Evolutionary conservation across 192 early-diverging fungal genomes (phyloP).

Genomic region (Spizellomyces punctatus): DNA sequence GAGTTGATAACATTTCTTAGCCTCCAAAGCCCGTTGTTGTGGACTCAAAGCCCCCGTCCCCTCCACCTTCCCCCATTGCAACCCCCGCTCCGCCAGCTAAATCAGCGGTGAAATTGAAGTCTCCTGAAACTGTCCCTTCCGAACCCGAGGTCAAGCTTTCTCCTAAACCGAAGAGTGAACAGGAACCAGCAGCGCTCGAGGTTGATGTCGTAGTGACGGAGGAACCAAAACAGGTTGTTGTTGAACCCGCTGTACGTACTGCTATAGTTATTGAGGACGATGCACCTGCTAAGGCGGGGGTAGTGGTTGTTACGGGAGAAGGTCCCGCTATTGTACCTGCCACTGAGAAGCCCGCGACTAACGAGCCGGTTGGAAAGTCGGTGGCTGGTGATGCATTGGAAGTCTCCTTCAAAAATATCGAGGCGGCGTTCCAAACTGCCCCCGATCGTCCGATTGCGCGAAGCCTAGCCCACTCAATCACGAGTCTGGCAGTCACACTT

Average conservation of each 20-base stretch:
- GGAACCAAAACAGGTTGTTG: too few relatives aligned
- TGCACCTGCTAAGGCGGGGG: slow-evolving; percentile 11
- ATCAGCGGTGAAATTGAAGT: too few relatives aligned
- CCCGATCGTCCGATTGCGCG: slow-evolving; percentile 1
- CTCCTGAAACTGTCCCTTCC: too few relatives aligned
- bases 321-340: slow-evolving; percentile 7
- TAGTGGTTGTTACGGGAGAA: slow-evolving; percentile 1
- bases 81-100: too few relatives aligned
- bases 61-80: neutral
- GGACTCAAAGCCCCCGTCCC: neutral
- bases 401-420: slow-evolving; percentile 3
- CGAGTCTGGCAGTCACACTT: slow-evolving; percentile 13
- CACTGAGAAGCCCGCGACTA: neutral
- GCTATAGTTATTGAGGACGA: slow-evolving; percentile 11
- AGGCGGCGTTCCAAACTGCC: neutral
- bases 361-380: neutral
- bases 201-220: neutral
- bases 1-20: neutral
- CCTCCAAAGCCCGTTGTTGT: slow-evolving; percentile 9
- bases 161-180: neutral
- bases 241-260: too few relatives aligned
- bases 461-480: slow-evolving; percentile 12
- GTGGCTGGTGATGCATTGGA: neutral
- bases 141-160: too few relatives aligned
- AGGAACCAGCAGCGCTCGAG: neutral